Percentiles rank a stretch among this genome's conserved stretches.
Evolutionary conservation across 1,284 basidiomycete species (phyloP).

Genomic region (Clitocybe nebularis): DNA sequence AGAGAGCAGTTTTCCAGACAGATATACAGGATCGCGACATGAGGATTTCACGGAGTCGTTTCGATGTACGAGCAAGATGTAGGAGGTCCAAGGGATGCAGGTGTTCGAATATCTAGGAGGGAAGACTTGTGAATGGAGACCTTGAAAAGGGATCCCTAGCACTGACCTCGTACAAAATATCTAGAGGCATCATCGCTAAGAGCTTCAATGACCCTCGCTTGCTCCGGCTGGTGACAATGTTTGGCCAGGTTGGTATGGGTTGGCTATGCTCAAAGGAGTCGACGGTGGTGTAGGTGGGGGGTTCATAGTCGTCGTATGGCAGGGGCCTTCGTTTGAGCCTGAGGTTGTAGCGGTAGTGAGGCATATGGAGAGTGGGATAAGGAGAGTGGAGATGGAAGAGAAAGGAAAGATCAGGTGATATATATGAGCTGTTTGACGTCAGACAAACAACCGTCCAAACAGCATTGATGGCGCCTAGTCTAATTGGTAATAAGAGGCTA

Average conservation of each 20-base stretch:
- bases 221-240: background rate
- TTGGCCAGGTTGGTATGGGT: slow-evolving; percentile 1
- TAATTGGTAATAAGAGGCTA: slow-evolving; percentile 4
- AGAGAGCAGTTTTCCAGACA: slow-evolving; percentile 31
- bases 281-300: slow-evolving; percentile 5
- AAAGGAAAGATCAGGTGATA: too few relatives aligned
- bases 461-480: too few relatives aligned
- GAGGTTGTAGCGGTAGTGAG: too few relatives aligned
- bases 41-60: slow-evolving; percentile 32
- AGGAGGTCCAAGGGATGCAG: slow-evolving; percentile 33
- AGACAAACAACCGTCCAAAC: too few relatives aligned
- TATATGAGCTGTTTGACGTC: too few relatives aligned
- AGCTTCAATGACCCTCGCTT: slow-evolving; percentile 1
- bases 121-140: background rate
- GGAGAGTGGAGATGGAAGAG: too few relatives aligned
- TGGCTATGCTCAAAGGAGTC: slow-evolving; percentile 7
- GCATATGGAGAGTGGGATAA: too few relatives aligned
- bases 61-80: slow-evolving; percentile 35
- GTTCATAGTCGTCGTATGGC: slow-evolving; percentile 6
- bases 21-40: slow-evolving; percentile 26
- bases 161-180: slow-evolving; percentile 28
- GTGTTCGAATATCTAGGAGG: slow-evolving; percentile 26
- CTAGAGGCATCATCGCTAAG: slow-evolving; percentile 23
- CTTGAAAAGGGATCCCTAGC: background rate
- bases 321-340: too few relatives aligned